Evolutionary conservation across 2,329 filamentous ascomycete genomes (phyloP), one percentile per base, ranked within the genome.

Genomic region (Truncatella angustata): DNA sequence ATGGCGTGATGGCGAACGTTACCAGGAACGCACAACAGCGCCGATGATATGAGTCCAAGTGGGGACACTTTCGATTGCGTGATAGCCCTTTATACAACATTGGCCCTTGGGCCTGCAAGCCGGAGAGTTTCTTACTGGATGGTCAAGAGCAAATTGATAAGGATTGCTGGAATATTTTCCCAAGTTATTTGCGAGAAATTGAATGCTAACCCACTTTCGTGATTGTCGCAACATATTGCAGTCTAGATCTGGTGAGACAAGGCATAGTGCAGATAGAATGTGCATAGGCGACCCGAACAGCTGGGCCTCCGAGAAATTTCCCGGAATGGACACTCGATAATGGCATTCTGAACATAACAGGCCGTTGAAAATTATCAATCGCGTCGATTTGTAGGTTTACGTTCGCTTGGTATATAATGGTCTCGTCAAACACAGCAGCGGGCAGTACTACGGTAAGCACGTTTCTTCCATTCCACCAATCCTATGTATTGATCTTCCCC

Each of bases 1-100:
- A 46, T 46, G 24, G 43, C 43, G 43, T 46, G 43, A 28, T 46
- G 34, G 43, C 18, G 28, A 46, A 10, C 14, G 26, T 46, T 30
- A 34, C 43, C 43, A 23, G 34, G 24, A 30, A 46, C 26, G 26
- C 32, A 35, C 26, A 21, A 20, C 26, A 18, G 18, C 12, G 9
- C 43, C 43, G 28, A 46, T 26, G 43, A 30, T 46, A 24, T 26
- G 10, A 18, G 26, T 32, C 26, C 43, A 32, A 46, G 30, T 32
- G 26, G 43, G 43, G 43, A 28, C n/a, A 21, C 14, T 16, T 10
- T 28, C 43, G 34, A 46, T 46, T 46, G 43, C 43, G 43, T 46
- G 43, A 46, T 24, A 44, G 21, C 10, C 24, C 18, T 26, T 16
- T 18, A 44, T 46, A 28, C 40, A 44, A 24, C 23, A n/a, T 7